phyloP scores from a whole-genome alignment of 768 basidiomycete genomes.

The Russula foetens region DNA sequence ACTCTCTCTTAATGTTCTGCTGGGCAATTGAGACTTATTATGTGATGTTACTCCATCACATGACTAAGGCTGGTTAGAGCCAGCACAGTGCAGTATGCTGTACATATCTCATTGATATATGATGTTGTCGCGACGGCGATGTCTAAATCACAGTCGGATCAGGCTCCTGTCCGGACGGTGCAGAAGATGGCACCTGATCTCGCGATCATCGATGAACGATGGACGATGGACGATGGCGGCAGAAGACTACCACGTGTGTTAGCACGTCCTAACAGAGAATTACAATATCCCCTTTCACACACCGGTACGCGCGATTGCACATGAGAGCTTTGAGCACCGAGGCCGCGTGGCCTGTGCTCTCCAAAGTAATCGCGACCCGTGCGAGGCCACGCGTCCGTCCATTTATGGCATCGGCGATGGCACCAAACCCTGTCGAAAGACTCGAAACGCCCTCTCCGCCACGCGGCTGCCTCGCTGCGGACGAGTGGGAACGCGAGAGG shows the following conservation, averaged over 20 bases:
- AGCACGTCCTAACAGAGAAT: not conserved
- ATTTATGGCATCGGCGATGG: not conserved
- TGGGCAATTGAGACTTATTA: not conserved
- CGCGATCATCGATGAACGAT: not conserved
- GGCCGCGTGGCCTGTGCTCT: not conserved
- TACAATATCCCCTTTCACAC: not conserved
- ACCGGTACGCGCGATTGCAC: not conserved
- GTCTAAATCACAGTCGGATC: not conserved
- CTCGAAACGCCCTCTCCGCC: not conserved
- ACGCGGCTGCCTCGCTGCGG: conserved; percentile 13
- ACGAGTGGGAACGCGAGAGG: not conserved
- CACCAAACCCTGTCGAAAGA: not conserved
- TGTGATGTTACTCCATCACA: not conserved
- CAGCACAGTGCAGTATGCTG: too few species aligned
- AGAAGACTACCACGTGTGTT: not conserved
- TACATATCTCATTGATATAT: not conserved
- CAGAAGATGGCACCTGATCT: not conserved
- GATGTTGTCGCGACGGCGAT: not conserved
- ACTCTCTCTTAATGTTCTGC: not conserved
- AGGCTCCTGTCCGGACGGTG: not conserved
- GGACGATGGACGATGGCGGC: not conserved
- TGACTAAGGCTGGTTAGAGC: not conserved
- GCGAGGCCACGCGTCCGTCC: not conserved
- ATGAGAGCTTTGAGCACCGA: not conserved
- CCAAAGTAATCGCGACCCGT: not conserved